Percentiles rank a stretch among this genome's conserved stretches.
phyloP scores from a whole-genome alignment of 2,329 filamentous ascomycete genomes.

The Eurotiales sp. region DNA sequence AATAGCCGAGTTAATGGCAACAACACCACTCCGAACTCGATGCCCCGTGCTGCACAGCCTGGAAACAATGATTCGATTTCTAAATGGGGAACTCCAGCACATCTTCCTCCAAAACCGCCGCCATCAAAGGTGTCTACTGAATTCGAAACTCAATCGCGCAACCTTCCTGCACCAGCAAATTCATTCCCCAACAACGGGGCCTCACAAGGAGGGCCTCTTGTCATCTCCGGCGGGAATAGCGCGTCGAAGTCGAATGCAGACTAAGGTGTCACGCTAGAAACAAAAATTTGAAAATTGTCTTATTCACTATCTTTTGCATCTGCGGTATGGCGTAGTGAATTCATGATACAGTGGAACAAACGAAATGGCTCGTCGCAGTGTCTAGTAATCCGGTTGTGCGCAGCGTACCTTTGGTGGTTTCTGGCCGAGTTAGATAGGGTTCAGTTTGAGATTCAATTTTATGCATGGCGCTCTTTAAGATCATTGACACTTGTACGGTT shows the following conservation, averaged over 20 bases:
- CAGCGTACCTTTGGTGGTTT: slow-evolving; percentile 19
- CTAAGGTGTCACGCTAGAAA: slow-evolving; percentile 15
- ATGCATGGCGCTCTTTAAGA: slow-evolving; percentile 11
- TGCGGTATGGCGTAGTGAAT: slow-evolving; percentile 15
- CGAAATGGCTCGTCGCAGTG: slow-evolving; percentile 4
- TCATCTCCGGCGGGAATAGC: slow-evolving; percentile 34
- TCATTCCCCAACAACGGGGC: slow-evolving; percentile 23
- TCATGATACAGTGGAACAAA: slow-evolving; percentile 1
- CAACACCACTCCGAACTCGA: slow-evolving; percentile 15
- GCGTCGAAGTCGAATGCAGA: slow-evolving; percentile 23
- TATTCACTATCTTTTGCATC: slow-evolving; percentile 13
- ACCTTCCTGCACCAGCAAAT: slow-evolving; percentile 19
- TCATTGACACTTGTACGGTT: slow-evolving; percentile 2
- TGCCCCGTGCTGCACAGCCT: slow-evolving; percentile 21
- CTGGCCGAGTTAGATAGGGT: slow-evolving; percentile 15
- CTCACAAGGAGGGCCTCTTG: slow-evolving; percentile 32
- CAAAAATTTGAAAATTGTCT: too few species aligned
- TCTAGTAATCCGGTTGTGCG: neutral
- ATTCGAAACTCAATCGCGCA: slow-evolving; percentile 38
- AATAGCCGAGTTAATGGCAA: slow-evolving; percentile 22
- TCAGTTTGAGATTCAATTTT: slow-evolving; percentile 6
- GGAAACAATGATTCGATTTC: slow-evolving; percentile 39
- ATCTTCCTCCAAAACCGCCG: slow-evolving; percentile 49
- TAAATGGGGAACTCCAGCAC: slow-evolving; percentile 50
- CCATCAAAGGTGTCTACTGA: slow-evolving; percentile 43